A percentile compares a stretch with the other conserved stretches of the same genome.
Evolutionary conservation across 106 monocot genomes (phyloP).

Genomic region (Apostasia shenzhenica): DNA sequence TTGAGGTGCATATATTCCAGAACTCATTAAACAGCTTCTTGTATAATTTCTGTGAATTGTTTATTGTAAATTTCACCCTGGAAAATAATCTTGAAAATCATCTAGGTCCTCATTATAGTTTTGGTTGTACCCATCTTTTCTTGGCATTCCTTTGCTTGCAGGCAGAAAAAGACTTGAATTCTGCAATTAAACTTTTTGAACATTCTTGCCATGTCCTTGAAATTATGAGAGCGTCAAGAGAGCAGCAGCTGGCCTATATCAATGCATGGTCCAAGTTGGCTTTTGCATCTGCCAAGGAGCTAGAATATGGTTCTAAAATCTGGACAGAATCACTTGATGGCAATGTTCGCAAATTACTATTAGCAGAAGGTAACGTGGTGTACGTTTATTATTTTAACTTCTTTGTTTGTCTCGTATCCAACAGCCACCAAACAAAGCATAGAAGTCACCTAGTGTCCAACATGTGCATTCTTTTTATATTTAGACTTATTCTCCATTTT

Average conservation of each 20-base stretch:
- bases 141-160: constrained; percentile 4
- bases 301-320: constrained; percentile 51
- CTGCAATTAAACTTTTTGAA: constrained; percentile 41
- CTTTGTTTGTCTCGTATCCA: background rate
- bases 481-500: no score
- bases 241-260: constrained; percentile 46
- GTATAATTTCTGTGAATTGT: no score
- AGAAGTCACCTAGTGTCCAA: no score
- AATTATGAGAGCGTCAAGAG: constrained; percentile 30
- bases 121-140: no score
- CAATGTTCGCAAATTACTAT: constrained; percentile 26
- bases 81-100: no score
- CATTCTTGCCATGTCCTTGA: constrained; percentile 28
- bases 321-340: constrained; percentile 37
- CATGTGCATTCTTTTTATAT: no score
- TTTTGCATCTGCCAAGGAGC: constrained; percentile 42
- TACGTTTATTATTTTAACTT: background rate
- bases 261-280: constrained; percentile 51
- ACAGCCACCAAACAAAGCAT: no score
- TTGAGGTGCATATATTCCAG: no score
- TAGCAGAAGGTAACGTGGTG: constrained; percentile 30
- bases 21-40: no score
- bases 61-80: no score
- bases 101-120: no score
- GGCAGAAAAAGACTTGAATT: constrained; percentile 40